Conservation (phyloP, 2,329 filamentous ascomycete species). For the Cladosporium sp. region DNA sequence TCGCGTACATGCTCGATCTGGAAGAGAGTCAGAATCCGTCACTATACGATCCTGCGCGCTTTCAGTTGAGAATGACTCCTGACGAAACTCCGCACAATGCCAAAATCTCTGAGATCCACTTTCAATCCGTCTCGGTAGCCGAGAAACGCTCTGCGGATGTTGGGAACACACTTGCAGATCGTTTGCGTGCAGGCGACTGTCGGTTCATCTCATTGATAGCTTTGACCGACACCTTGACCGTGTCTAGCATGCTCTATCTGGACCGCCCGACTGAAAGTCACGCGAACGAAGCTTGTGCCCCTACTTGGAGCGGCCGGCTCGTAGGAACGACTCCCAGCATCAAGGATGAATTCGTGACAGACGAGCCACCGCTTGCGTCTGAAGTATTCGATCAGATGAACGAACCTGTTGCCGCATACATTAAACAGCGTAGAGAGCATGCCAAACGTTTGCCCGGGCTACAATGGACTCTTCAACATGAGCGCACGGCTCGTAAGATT, state of each 20-base stretch:
- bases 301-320: constrained; percentile 18
- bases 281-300: constrained; percentile 8
- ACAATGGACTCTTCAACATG: constrained; percentile 14
- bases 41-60: not conserved
- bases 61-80: not conserved
- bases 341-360: constrained; percentile 18
- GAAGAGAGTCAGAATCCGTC: not conserved
- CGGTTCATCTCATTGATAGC: constrained; percentile 16
- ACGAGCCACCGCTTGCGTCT: constrained; percentile 9
- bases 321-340: constrained; percentile 13
- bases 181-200: constrained; percentile 3
- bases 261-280: not conserved
- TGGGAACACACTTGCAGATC: constrained; percentile 5
- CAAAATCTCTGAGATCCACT: constrained; percentile 15
- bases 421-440: not conserved
- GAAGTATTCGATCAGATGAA: not conserved
- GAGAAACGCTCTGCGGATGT: constrained; percentile 1
- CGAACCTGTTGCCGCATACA: not conserved
- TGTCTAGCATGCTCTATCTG: constrained; percentile 13
- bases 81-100: constrained; percentile 20
- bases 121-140: constrained; percentile 3
- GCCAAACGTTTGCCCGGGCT: not conserved
- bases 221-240: constrained; percentile 13
- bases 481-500: not conserved
- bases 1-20: not conserved